Percentiles rank a stretch among this genome's conserved stretches.
Evolutionary conservation across 129 eudicot species (phyloP).

Genomic region (Flaveria trinervia): DNA sequence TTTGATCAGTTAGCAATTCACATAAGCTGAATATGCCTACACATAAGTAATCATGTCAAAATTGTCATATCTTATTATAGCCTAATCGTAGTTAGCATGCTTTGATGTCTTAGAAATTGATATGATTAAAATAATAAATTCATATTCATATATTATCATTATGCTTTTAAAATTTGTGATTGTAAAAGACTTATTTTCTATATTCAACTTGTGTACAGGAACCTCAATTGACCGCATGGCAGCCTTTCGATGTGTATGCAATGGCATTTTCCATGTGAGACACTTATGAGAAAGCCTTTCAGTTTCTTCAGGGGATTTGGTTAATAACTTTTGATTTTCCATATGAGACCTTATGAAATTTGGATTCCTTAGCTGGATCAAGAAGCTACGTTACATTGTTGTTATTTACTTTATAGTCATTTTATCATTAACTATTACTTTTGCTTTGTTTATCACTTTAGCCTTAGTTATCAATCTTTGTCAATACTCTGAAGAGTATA

Average conservation of each 20-base stretch:
- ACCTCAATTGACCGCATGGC: constrained; percentile 73
- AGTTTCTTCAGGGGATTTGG: constrained; percentile 10
- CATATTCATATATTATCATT: too few relatives aligned
- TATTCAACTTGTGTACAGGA: constrained; percentile 51
- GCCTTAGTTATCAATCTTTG: too few relatives aligned
- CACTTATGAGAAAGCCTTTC: constrained; percentile 12
- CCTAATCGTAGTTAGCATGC: not conserved
- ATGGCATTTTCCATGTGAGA: constrained; percentile 34
- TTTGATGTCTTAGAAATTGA: not conserved
- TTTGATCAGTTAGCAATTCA: too few relatives aligned
- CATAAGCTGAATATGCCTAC: not conserved
- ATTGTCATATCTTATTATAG: not conserved
- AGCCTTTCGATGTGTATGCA: constrained; percentile 46
- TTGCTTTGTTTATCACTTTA: too few relatives aligned
- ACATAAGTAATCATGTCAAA: not conserved
- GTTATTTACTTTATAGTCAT: too few relatives aligned
- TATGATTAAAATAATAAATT: not conserved
- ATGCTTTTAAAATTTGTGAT: not conserved
- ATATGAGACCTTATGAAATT: too few relatives aligned
- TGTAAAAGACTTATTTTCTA: not conserved
- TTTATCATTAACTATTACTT: too few relatives aligned
- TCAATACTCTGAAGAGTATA: too few relatives aligned
- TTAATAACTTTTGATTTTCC: not conserved
- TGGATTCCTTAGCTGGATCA: too few relatives aligned
- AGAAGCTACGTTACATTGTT: too few relatives aligned